Base-by-base conservation (phyloP, 139 green algal genomes). In the Tetratostichococcus sp. region DNA sequence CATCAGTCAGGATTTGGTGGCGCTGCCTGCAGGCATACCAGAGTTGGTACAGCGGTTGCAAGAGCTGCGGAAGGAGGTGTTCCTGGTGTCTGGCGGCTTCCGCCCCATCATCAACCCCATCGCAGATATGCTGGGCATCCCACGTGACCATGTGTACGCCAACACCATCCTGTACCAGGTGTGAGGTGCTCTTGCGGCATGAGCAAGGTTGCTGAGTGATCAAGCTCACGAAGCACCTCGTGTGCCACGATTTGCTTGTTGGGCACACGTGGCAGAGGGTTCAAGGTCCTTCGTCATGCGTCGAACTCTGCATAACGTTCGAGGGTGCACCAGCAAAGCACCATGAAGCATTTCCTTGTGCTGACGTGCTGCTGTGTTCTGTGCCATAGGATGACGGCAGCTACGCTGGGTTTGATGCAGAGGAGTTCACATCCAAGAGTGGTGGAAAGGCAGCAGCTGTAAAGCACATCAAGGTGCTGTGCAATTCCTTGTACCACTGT, bases 31-130 rank as follows among this genome's bases (percentile, higher is more conserved):
- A 89, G 95, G 95, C 77, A 97, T 99, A 32, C 84, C 86, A 5
- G 89, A 98, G 80, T 84, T 99, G 4, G 85, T 98, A 35, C 11
- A 71, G 8, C 19, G 59, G 34, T 77, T 98, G 30, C 82, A 88
- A 14, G 65, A 71, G 0, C 81, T 83, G 4, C 89, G 87, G 35
- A 91, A 89, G 35, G 71, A 81, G 35, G 92, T 99, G 21, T 98
- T 93, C 79, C 86, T 99, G 28, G 94, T 99, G 66, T 97, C 91
- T 34, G 96, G 96, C 0, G 96, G 96, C 26, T 99, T 99, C 82
- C 75, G 93, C 17, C 78, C 89, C 16, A 93, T 99, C 72, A 98
- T 98, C 69, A 77, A 97, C 71, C 96, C 96, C 11, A 90, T 97
- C n/a, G 95, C 95, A 11, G 84, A 92, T 30, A 79, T 79, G 11